A percentile compares a stretch with the other conserved stretches of the same genome.
Conservation (phyloP, 768 basidiomycete genomes). For the Auriscalpium vulgare region DNA sequence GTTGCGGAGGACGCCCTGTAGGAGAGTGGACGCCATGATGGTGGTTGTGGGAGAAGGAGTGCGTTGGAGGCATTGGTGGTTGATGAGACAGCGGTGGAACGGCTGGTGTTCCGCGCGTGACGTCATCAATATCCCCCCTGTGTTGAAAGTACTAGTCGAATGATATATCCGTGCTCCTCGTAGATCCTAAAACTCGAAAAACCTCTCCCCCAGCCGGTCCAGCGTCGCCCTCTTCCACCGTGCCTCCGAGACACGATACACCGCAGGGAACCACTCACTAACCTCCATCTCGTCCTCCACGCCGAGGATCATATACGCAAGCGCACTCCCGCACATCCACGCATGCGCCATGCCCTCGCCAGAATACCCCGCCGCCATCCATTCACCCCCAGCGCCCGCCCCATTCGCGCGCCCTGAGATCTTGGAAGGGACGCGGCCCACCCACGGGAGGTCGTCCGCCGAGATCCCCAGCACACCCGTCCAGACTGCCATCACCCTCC, state of each 20-base stretch:
- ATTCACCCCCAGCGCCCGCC: slow-evolving; percentile 39
- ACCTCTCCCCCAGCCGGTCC: slow-evolving; percentile 23
- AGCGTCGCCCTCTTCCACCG: slow-evolving; percentile 40
- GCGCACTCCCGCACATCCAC: slow-evolving; percentile 52
- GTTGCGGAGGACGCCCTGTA: slow-evolving; percentile 63
- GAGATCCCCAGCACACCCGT: slow-evolving; percentile 58
- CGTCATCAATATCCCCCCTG: too few relatives aligned
- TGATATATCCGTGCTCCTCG: too few relatives aligned
- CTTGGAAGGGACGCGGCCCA: slow-evolving; percentile 48
- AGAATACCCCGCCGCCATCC: slow-evolving; percentile 63
- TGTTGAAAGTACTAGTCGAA: too few relatives aligned
- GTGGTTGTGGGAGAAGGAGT: not conserved
- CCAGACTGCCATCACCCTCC: slow-evolving; percentile 51
- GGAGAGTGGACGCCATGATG: slow-evolving; percentile 30
- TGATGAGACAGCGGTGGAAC: too few relatives aligned
- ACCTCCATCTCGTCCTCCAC: slow-evolving; percentile 25
- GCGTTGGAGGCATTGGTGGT: not conserved
- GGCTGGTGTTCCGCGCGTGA: too few relatives aligned
- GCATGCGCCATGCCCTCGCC: slow-evolving; percentile 73
- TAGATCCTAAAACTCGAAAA: not conserved
- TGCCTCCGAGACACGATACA: slow-evolving; percentile 37
- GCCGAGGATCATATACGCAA: slow-evolving; percentile 53
- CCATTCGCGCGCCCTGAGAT: slow-evolving; percentile 29
- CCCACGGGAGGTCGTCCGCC: slow-evolving; percentile 59
- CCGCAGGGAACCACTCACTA: slow-evolving; percentile 41